A percentile compares a stretch with the other conserved stretches of the same genome.
Evolutionary conservation across 768 basidiomycete genomes (phyloP).

Genomic region (Dentipellis fragilis): DNA sequence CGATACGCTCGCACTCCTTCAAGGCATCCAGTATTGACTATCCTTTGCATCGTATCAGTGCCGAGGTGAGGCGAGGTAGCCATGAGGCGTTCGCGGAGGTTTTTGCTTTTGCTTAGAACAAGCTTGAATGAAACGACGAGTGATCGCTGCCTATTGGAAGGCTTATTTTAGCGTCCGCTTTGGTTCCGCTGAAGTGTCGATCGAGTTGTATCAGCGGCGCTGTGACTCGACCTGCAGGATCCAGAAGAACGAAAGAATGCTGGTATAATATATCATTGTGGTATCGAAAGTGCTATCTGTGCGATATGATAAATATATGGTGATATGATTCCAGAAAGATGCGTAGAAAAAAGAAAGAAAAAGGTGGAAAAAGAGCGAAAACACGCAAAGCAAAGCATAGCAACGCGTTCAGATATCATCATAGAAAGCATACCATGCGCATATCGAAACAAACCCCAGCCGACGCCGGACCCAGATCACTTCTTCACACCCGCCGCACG

Average conservation of each 20-base stretch:
- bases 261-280: slow-evolving; percentile 1
- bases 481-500: slow-evolving; percentile 39
- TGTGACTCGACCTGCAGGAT: no score
- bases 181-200: no score
- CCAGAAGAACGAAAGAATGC: neutral
- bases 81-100: no score
- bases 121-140: no score
- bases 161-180: no score
- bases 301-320: neutral
- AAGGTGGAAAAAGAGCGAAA: neutral
- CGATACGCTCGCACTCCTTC: no score
- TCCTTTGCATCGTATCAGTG: no score
- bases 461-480: slow-evolving; percentile 13
- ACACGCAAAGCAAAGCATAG: neutral
- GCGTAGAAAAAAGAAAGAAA: neutral
- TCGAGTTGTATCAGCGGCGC: no score
- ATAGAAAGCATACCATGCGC: neutral
- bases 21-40: no score
- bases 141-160: no score
- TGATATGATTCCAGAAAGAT: neutral
- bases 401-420: neutral
- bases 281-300: neutral
- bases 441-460: neutral
- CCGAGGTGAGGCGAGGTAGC: no score
- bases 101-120: no score